phyloP scores from a whole-genome alignment of 1,284 basidiomycete genomes.

The Melampsora larici-populina region DNA sequence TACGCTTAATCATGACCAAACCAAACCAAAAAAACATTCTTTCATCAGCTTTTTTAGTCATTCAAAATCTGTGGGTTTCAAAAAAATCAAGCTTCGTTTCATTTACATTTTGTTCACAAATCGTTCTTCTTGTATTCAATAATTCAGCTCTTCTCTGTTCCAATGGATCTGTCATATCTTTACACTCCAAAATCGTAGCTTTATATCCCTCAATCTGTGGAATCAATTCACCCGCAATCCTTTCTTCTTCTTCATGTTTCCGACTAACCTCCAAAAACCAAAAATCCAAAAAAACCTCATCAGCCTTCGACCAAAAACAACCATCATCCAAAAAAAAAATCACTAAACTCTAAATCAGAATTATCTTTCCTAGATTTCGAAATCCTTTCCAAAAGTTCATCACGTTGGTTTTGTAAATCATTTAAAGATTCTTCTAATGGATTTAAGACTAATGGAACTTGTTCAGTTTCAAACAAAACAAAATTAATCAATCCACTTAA shows the following conservation, averaged over 20 bases:
- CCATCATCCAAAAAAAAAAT: not conserved
- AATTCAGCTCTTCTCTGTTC: slow-evolving; percentile 21
- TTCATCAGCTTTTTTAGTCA: no score
- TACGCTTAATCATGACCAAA: slow-evolving; percentile 14
- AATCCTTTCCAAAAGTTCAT: slow-evolving; percentile 1
- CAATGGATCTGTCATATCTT: slow-evolving; percentile 26
- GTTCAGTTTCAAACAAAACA: slow-evolving; percentile 31
- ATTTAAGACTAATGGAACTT: slow-evolving; percentile 7
- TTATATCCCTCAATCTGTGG: slow-evolving; percentile 15
- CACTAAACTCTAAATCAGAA: not conserved
- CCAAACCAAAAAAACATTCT: no score
- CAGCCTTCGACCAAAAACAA: no score
- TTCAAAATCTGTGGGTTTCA: no score
- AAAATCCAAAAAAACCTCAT: not conserved
- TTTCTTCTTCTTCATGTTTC: slow-evolving; percentile 33
- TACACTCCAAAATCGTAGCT: slow-evolving; percentile 28
- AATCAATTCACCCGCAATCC: slow-evolving; percentile 16
- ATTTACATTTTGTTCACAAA: slow-evolving; percentile 25
- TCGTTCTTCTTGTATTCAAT: not conserved
- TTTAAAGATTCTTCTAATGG: slow-evolving; percentile 16
- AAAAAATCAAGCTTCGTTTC: no score
- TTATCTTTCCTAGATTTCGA: slow-evolving; percentile 20
- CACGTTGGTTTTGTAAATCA: slow-evolving; percentile 16
- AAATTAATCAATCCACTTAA: slow-evolving; percentile 41
- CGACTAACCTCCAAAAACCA: not conserved